phyloP scores from a whole-genome alignment of 441 rosid species.

The Breynia disticha region DNA sequence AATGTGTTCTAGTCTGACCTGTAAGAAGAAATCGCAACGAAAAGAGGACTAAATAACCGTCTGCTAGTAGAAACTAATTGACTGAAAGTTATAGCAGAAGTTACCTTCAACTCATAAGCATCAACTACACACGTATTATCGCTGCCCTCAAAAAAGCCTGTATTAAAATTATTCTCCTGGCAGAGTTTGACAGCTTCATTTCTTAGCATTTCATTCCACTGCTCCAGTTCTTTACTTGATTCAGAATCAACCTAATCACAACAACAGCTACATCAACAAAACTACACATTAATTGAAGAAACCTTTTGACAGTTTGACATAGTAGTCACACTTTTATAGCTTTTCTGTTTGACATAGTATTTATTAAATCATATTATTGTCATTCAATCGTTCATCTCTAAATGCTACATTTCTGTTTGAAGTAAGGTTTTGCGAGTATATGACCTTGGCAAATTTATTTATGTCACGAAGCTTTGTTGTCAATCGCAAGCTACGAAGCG shows the following conservation, averaged over 20 bases:
- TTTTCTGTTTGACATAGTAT: neutral
- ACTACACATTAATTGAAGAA: neutral
- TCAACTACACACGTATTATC: constrained; percentile 74
- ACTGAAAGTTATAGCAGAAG: neutral
- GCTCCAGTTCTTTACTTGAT: constrained; percentile 86
- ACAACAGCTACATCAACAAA: constrained; percentile 10
- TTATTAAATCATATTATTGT: neutral
- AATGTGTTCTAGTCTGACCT: constrained; percentile 97
- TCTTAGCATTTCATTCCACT: constrained; percentile 88
- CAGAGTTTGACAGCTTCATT: constrained; percentile 79
- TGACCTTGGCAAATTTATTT: constrained; percentile 93
- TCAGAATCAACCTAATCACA: constrained; percentile 70
- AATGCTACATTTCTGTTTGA: neutral
- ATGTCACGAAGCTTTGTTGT: constrained; percentile 93
- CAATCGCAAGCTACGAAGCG: constrained; percentile 63
- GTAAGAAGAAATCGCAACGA: constrained; percentile 12
- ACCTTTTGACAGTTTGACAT: neutral
- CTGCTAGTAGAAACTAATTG: neutral
- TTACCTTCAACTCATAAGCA: constrained; percentile 97
- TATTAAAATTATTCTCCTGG: constrained; percentile 85
- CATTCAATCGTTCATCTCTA: neutral
- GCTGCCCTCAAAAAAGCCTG: constrained; percentile 92
- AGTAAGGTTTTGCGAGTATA: neutral
- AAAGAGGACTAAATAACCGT: neutral
- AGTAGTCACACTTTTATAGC: neutral